These are phyloP conservation scores for Penicillium sp. DNA, from an alignment of 2,329 filamentous ascomycete genomes.

Conservation along the genomic window DNA sequence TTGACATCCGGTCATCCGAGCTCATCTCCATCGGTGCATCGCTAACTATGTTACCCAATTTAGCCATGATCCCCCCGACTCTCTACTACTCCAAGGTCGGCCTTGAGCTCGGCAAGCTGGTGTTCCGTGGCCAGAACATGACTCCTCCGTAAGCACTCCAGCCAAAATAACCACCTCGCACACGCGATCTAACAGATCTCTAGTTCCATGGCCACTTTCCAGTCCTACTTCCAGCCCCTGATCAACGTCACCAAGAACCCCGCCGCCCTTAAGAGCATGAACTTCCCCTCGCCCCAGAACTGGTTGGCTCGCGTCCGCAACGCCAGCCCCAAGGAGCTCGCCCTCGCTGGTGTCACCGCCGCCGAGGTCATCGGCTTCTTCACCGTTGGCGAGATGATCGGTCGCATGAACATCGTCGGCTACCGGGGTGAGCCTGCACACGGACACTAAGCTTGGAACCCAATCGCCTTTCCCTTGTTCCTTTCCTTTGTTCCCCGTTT, in stretches of 20 bases:
- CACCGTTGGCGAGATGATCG: constrained; percentile 95
- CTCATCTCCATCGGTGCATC: constrained; percentile 3
- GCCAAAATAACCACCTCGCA: not conserved
- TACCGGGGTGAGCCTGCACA: constrained; percentile 70
- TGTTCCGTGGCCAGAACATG: constrained; percentile 89
- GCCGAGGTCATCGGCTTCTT: constrained; percentile 96
- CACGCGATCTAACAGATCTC: constrained; percentile 9
- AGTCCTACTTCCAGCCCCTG: constrained; percentile 77
- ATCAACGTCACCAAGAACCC: constrained; percentile 71
- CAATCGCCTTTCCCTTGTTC: constrained; percentile 27
- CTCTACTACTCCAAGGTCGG: constrained; percentile 91
- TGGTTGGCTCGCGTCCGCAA: constrained; percentile 63
- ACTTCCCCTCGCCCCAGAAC: constrained; percentile 54
- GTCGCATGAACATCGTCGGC: constrained; percentile 89
- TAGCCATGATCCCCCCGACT: constrained; percentile 80
- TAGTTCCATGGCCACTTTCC: constrained; percentile 77
- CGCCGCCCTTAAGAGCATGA: constrained; percentile 55
- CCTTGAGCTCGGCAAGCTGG: constrained; percentile 81
- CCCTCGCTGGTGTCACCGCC: constrained; percentile 70
- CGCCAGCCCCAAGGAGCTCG: constrained; percentile 68
- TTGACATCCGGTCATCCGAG: constrained; percentile 5
- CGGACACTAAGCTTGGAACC: constrained; percentile 34
- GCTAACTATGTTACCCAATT: constrained; percentile 25
- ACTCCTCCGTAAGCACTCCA: constrained; percentile 75
- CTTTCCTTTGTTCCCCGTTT: constrained; percentile 33